Evolutionary conservation across 2,329 filamentous ascomycete species (phyloP).

Genomic region (Colletotrichum sp.): DNA sequence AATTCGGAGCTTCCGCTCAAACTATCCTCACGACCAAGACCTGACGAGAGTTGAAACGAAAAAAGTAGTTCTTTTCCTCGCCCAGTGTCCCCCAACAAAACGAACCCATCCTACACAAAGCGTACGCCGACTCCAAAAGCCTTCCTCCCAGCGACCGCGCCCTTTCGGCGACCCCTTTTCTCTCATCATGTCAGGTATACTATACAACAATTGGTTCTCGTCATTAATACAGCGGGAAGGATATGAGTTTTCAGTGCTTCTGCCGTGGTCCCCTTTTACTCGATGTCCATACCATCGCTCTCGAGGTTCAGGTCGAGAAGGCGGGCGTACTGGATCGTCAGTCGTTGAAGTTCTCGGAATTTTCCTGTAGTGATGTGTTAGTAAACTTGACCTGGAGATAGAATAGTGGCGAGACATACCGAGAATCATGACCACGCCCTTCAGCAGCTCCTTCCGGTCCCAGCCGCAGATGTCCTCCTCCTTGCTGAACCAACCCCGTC

Average conservation of each 20-base stretch:
- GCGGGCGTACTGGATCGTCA: conserved; percentile 94
- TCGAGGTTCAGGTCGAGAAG: conserved; percentile 69
- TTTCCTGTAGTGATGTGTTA: conserved; percentile 68
- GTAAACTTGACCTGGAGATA: neutral
- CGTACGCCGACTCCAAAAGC: conserved; percentile 16
- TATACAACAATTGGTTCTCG: conserved; percentile 9
- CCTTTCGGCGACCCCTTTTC: neutral
- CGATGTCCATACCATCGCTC: conserved; percentile 48
- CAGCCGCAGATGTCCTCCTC: conserved; percentile 85
- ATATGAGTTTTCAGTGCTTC: neutral
- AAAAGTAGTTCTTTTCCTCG: neutral
- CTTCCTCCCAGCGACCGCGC: neutral
- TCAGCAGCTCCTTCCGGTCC: conserved; percentile 85
- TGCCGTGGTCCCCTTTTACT: neutral
- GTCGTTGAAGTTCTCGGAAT: conserved; percentile 90
- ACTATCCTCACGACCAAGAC: neutral
- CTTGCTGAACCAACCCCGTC: conserved; percentile 67
- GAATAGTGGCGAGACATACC: conserved; percentile 63
- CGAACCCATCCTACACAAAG: neutral
- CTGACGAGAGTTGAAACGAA: neutral
- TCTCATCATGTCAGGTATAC: conserved; percentile 14
- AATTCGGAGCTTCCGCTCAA: neutral
- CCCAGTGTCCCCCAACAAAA: neutral
- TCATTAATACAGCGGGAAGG: conserved; percentile 1
- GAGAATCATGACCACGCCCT: conserved; percentile 89